Evolutionary conservation across 495 filamentous ascomycete species (phyloP), one percentile per base, ranked within the genome.

Genomic region (Talaromyces ruber): DNA sequence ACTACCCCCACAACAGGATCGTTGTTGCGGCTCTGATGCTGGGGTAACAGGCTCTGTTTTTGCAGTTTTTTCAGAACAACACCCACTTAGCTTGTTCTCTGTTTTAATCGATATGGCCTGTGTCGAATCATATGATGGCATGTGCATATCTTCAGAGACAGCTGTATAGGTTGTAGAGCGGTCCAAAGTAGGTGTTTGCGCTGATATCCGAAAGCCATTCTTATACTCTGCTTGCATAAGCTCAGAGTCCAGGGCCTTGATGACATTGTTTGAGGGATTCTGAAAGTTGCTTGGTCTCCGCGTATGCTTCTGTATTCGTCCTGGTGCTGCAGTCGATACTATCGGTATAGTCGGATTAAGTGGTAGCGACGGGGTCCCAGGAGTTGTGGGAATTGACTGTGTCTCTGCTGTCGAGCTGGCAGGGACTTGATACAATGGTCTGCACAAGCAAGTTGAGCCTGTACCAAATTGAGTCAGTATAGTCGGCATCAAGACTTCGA

Each of bases 391-490:
- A 34, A 60, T 43, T 26, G 63, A 14, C 2, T 29, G 26, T 32
- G 51, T 16, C 12, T 63, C 34, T 57, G 61, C 16, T 24, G 61
- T 12, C 0, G 68, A 61, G 39, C 58, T 53, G 14, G 64, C 66
- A 8, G 68, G 70, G n/a, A 78, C 73, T 63, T 72, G 67, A 63
- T 78, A 78, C 14, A 79, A 63, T 8, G 76, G 76, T 59, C 75
- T 69, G 62, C 76, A 79, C 30, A 77, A 43, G 58, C 74, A 80
- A 16, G 67, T 68, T 9, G 74, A 72, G 21, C 72, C 77, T 77
- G 24, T 16, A 58, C 16, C 34, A 56, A 4, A 34, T 9, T 65
- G 28, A 37, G 25, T 55, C 1, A 56, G 51, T 32, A 29, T 60
- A 43, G 0, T 57, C 51, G n/a, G 16, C 56, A 3, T 26, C 2